Conservation (phyloP, 441 rosid species). For the Dalechampia spathulata region DNA sequence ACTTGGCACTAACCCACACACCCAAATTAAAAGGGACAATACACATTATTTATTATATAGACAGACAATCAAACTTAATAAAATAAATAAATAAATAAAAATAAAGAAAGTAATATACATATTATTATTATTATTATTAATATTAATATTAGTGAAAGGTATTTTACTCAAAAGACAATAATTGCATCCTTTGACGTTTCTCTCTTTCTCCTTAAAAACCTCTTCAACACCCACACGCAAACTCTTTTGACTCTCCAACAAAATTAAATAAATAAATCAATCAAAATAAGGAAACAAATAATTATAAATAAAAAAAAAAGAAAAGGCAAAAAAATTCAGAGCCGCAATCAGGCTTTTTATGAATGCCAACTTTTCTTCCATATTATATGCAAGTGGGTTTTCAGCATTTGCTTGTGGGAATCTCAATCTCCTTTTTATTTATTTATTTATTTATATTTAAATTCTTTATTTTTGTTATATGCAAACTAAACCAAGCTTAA, state of each 20-base stretch:
- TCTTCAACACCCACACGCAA: conserved; percentile 83
- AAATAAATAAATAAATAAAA: neutral
- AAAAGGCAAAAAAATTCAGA: conserved; percentile 12
- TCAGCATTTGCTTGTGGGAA: conserved; percentile 31
- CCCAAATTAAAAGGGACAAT: neutral
- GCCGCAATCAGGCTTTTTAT: conserved; percentile 59
- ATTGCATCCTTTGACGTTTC: conserved; percentile 80
- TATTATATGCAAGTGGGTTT: conserved; percentile 25
- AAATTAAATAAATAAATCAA: neutral
- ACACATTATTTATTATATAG: neutral
- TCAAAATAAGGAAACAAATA: neutral
- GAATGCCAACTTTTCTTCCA: conserved; percentile 30
- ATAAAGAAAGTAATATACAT: conserved; percentile 11
- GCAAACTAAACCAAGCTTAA: too few species aligned
- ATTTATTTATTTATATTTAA: neutral
- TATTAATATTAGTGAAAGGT: conserved; percentile 27
- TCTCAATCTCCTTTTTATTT: conserved; percentile 10
- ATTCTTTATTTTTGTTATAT: neutral
- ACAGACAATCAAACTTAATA: neutral
- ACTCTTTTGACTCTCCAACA: conserved; percentile 58
- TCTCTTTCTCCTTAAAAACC: conserved; percentile 34
- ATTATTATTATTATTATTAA: too few species aligned
- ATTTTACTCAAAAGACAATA: conserved; percentile 49
- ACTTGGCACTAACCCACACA: neutral
- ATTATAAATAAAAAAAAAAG: neutral